phyloP scores from a whole-genome alignment of 768 basidiomycete species.

The Cyathus striatus region DNA sequence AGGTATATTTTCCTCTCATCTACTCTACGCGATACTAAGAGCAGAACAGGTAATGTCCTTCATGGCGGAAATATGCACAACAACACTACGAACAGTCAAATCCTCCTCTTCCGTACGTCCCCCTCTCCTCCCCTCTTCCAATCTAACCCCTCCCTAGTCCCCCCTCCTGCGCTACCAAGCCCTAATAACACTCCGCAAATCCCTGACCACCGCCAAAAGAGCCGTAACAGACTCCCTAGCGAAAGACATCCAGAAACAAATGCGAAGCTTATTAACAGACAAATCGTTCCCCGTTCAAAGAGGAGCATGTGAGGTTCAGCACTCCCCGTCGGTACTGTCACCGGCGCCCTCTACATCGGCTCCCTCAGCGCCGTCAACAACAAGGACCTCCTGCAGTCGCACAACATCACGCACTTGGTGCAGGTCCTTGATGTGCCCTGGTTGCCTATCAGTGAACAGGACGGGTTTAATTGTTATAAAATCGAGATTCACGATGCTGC shows the following conservation, averaged over 20 bases:
- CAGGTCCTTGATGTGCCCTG: too few relatives aligned
- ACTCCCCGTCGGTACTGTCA: too few relatives aligned
- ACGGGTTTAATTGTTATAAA: too few relatives aligned
- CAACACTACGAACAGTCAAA: slow-evolving; percentile 63
- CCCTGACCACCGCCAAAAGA: slow-evolving; percentile 74
- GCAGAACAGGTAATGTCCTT: slow-evolving; percentile 84
- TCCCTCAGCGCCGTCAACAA: too few relatives aligned
- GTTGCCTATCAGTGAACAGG: too few relatives aligned
- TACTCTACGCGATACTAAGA: background rate
- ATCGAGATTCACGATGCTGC: too few relatives aligned
- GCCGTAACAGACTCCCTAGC: slow-evolving; percentile 74
- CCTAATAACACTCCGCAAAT: slow-evolving; percentile 70
- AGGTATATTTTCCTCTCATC: slow-evolving; percentile 44
- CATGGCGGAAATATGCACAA: slow-evolving; percentile 75
- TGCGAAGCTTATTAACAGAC: slow-evolving; percentile 69
- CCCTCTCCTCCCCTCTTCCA: background rate
- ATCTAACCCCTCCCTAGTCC: slow-evolving; percentile 36
- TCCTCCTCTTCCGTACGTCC: slow-evolving; percentile 59
- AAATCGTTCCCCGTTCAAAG: slow-evolving; percentile 84
- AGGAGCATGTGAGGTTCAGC: slow-evolving; percentile 71
- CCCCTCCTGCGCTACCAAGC: slow-evolving; percentile 82
- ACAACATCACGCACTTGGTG: background rate
- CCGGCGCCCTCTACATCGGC: too few relatives aligned
- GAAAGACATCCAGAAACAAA: slow-evolving; percentile 84
- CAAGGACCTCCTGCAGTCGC: too few relatives aligned